Conservation (phyloP, 2,329 filamentous ascomycete species). For the Colletotrichum tofieldiae region DNA sequence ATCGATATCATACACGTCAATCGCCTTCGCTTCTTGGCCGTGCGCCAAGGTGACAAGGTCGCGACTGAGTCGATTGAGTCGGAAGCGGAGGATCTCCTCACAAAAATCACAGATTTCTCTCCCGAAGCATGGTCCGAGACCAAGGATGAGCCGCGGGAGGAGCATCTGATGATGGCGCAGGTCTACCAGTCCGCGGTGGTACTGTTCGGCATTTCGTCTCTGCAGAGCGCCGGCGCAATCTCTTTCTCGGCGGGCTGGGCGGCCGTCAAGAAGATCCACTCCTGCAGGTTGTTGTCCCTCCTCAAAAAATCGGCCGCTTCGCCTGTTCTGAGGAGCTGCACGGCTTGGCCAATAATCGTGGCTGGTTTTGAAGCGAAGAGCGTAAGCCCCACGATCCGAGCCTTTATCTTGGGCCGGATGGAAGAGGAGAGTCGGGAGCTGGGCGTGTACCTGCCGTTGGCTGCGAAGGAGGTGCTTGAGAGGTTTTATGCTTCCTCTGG, state of each 20-base stretch:
- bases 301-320: constrained; percentile 39
- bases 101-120: constrained; percentile 49
- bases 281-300: constrained; percentile 40
- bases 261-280: constrained; percentile 31
- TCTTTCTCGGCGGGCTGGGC: constrained; percentile 42
- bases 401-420: constrained; percentile 5
- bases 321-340: constrained; percentile 3
- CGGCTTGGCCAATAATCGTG: constrained; percentile 24
- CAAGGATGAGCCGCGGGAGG: constrained; percentile 6
- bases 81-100: constrained; percentile 21
- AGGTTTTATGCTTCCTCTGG: constrained; percentile 20
- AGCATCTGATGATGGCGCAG: constrained; percentile 44
- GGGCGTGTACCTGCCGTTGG: constrained; percentile 12
- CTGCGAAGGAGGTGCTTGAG: constrained; percentile 16
- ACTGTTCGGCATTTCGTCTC: constrained; percentile 55
- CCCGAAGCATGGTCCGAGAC: constrained; percentile 50
- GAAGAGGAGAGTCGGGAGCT: neutral
- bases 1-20: constrained; percentile 54
- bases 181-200: constrained; percentile 51
- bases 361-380: constrained; percentile 28
- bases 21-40: constrained; percentile 51
- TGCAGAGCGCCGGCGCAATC: constrained; percentile 52
- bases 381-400: neutral
- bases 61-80: constrained; percentile 22
- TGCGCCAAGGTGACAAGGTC: constrained; percentile 30